Evolutionary conservation across 75 land plant species (phyloP).

Genomic region (Chamaecyparis obtusa): DNA sequence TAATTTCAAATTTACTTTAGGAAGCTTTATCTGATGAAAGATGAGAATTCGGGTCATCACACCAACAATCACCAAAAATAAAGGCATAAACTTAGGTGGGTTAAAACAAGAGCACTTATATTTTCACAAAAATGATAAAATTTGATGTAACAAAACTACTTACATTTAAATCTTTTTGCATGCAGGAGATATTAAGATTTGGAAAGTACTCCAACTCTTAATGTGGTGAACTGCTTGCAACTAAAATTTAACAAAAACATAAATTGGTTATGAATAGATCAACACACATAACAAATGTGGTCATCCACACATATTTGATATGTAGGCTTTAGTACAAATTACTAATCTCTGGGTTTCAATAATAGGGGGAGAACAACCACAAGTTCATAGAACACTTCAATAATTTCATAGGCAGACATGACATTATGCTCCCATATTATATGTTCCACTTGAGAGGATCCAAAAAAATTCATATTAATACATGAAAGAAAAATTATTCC

Average conservation of each 20-base stretch:
- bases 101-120: not conserved
- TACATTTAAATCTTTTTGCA: not conserved
- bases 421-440: slow-evolving; percentile 81
- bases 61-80: not conserved
- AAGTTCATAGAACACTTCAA: slow-evolving; percentile 84
- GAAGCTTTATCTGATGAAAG: not conserved
- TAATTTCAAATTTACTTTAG: not conserved
- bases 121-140: not conserved
- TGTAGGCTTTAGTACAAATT: not conserved
- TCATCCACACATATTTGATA: not conserved
- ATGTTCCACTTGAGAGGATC: slow-evolving; percentile 60
- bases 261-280: not conserved
- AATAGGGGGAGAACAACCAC: slow-evolving; percentile 72
- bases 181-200: not conserved
- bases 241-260: not conserved
- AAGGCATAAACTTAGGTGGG: not conserved
- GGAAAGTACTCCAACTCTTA: not conserved
- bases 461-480: not conserved
- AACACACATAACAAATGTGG: not conserved
- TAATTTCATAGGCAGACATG: slow-evolving; percentile 79
- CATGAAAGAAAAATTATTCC: not conserved
- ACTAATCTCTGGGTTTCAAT: slow-evolving; percentile 77
- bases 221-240: not conserved
- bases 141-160: not conserved
- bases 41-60: not conserved